Base-by-base conservation (phyloP, 2,329 filamentous ascomycete species). In the Sclerotinia subarctica region DNA sequence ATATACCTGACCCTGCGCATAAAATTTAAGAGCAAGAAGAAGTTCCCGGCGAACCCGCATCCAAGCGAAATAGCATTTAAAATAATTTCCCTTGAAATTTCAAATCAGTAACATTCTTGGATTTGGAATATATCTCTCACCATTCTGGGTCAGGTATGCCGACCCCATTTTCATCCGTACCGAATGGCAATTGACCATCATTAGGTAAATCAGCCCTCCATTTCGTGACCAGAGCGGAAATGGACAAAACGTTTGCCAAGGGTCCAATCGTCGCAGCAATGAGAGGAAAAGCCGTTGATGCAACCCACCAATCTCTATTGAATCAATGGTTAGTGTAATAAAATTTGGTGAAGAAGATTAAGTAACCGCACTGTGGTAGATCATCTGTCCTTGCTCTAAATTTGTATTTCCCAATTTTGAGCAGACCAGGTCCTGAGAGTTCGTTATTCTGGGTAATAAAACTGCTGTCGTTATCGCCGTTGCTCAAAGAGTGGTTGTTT, bases 1-100 rank as follows among this genome's bases (percentile, higher is more conserved):
- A 89, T 87, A 76, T 91, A 91, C 58, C 88, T 82, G 5, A 91
- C 82, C 2, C 84, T 81, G 67, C 85, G 83, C 0, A 88, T 91
- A 73, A 92, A 91, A 74, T 91, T 91, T 73, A 89, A 83, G 0
- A 92, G 80, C 5, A 92, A 79, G 72, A 89, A 89, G 5, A 90
- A 72, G 73, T 92, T 91, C 0, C 89, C 89, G 3, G 86, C 76
- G 64, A 91, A 86, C 5, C 89, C 89, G 71, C 83, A 86, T 5
- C 83, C 84, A 15, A 92, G 80, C 1, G 88, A 90, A 1, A 85
- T 80, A 0, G 85, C 86, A 74, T 92, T 92, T 53, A 90, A 78
- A 63, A 83, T 83, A 70, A 88, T 84, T 69, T 81, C 82, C 86
- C 85, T 86, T 68, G 13, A 29, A 44, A 26, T 21, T 24, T 29